Percentiles rank a stretch among this genome's conserved stretches.
phyloP scores from a whole-genome alignment of 192 early-diverging fungal genomes.

The Gryganskiella cystojenkinii region DNA sequence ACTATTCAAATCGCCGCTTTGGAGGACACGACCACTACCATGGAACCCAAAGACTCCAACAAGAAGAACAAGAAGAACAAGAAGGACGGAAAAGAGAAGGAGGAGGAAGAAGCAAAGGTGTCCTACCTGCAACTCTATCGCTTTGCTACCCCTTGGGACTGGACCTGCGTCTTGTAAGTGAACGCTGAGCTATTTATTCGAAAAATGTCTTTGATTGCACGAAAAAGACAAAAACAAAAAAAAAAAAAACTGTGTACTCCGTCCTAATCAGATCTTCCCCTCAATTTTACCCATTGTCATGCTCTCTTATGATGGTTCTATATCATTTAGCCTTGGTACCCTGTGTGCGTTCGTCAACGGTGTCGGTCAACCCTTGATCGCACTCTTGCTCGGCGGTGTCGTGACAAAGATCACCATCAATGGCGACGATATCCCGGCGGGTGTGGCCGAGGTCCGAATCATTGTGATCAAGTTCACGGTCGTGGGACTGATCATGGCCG shows the following conservation, averaged over 20 bases:
- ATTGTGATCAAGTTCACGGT: conserved; percentile 19
- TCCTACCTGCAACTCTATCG: conserved; percentile 69
- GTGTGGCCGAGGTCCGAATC: background rate
- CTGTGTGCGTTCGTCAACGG: conserved; percentile 17
- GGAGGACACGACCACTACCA: no score
- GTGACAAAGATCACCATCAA: background rate
- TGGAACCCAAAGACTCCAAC: background rate
- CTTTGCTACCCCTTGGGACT: conserved; percentile 69
- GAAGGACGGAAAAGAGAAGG: conserved; percentile 51
- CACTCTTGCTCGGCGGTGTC: conserved; percentile 13
- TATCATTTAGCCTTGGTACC: conserved; percentile 1
- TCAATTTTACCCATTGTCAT: no score
- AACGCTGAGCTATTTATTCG: background rate
- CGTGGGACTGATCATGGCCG: conserved; percentile 63
- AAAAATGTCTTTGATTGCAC: background rate
- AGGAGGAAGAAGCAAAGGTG: conserved; percentile 58
- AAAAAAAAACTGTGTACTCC: no score
- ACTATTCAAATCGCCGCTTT: no score
- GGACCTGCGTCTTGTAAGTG: conserved; percentile 10
- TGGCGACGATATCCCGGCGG: background rate
- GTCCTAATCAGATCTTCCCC: no score
- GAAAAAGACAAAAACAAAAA: no score
- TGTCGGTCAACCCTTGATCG: conserved; percentile 14
- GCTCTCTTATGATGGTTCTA: no score
- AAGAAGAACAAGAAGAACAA: background rate